Conservation (phyloP, 495 filamentous ascomycete genomes). For the Aspergillus hancockii region DNA sequence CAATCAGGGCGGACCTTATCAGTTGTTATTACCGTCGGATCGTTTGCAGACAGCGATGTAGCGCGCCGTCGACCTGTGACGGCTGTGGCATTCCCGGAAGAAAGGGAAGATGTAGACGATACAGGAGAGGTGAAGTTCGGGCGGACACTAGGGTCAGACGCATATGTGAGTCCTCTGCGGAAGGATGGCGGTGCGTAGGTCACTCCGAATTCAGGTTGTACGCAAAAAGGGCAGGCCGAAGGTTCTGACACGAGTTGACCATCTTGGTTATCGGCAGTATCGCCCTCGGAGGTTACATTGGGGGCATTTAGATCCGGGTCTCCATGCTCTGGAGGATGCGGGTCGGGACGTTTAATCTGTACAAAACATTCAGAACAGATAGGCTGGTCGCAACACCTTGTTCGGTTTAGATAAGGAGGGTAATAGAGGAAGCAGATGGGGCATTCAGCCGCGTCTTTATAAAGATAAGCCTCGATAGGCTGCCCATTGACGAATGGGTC, state of each 20-base stretch:
- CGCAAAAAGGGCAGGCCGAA: slow-evolving; percentile 93
- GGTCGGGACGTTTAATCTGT: slow-evolving; percentile 95
- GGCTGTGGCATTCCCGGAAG: slow-evolving; percentile 37
- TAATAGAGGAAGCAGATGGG: slow-evolving; percentile 97
- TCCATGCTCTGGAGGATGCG: slow-evolving; percentile 87
- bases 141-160: slow-evolving; percentile 44
- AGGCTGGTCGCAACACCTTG: slow-evolving; percentile 91
- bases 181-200: slow-evolving; percentile 89
- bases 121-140: slow-evolving; percentile 65
- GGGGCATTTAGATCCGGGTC: slow-evolving; percentile 53
- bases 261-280: slow-evolving; percentile 47
- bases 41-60: slow-evolving; percentile 78
- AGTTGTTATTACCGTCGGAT: slow-evolving; percentile 83
- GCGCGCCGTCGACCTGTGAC: slow-evolving; percentile 61
- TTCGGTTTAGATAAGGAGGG: slow-evolving; percentile 93
- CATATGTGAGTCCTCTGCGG: slow-evolving; percentile 77
- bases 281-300: slow-evolving; percentile 37
- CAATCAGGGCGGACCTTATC: slow-evolving; percentile 92
- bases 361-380: slow-evolving; percentile 99
- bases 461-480: slow-evolving; percentile 85
- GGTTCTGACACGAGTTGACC: slow-evolving; percentile 83
- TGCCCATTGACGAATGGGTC: slow-evolving; percentile 92
- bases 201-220: slow-evolving; percentile 90
- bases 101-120: slow-evolving; percentile 60
- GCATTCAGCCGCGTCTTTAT: slow-evolving; percentile 88